Percentiles rank a stretch among this genome's conserved stretches.
Conservation (phyloP, 495 filamentous ascomycete species). For the Neohortaea acidophila region DNA sequence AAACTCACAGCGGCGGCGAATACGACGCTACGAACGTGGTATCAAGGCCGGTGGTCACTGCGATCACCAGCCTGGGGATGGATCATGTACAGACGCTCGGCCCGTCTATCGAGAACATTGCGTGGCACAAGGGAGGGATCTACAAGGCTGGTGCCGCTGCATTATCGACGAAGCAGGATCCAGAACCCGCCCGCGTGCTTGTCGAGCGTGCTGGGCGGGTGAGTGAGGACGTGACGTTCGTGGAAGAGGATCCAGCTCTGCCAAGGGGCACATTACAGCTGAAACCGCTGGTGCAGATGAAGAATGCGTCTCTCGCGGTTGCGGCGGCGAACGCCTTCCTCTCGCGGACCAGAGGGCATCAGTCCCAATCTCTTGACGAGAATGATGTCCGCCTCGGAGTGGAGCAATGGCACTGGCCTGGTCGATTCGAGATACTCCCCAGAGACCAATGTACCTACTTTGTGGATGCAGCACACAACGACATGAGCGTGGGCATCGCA, state of each 20-base stretch:
- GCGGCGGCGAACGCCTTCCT: constrained; percentile 15
- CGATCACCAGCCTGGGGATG: constrained; percentile 18
- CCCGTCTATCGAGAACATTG: constrained; percentile 18
- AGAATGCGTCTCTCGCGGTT: constrained; percentile 31
- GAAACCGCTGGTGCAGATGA: constrained; percentile 26
- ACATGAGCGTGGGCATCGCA: constrained; percentile 29
- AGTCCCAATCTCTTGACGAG: not conserved
- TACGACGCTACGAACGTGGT: constrained; percentile 21
- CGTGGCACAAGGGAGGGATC: constrained; percentile 24
- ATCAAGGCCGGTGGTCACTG: constrained; percentile 15
- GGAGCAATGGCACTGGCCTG: constrained; percentile 29
- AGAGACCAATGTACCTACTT: constrained; percentile 28
- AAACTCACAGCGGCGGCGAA: constrained; percentile 19
- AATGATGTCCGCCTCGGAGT: constrained; percentile 26
- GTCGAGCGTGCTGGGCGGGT: constrained; percentile 11
- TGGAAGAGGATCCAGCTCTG: constrained; percentile 13
- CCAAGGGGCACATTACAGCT: constrained; percentile 19
- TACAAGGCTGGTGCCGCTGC: constrained; percentile 18
- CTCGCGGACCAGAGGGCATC: not conserved
- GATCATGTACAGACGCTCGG: constrained; percentile 18
- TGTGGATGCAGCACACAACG: constrained; percentile 37
- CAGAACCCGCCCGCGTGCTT: constrained; percentile 1
- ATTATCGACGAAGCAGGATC: constrained; percentile 10
- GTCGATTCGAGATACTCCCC: constrained; percentile 31
- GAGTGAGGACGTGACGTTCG: constrained; percentile 6